Base-by-base conservation (phyloP, 495 filamentous ascomycete species). In the Thermothielavioides terrestris region DNA sequence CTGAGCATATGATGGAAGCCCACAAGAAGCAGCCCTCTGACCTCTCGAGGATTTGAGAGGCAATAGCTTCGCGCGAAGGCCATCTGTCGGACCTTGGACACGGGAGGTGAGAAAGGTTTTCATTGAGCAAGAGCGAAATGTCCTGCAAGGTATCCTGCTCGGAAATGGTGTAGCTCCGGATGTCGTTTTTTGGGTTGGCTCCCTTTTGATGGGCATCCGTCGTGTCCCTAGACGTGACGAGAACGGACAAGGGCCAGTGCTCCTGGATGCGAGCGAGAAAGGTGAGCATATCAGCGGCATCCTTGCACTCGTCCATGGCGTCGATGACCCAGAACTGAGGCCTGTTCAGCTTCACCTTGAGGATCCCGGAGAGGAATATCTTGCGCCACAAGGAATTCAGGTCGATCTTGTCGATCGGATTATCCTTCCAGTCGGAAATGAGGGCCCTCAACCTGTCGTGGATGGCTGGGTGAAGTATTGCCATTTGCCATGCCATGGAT, bases 401-500 rank as follows among this genome's bases (percentile, higher is more conserved):
- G 5, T 36, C 47, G n/a, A 35, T 11, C 14, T 27, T 43, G 21
- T 42, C 30, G 6, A 26, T 18, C 10, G 18, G 3, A 5, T 18
- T 23, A 21, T 50, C 47, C 11, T 36, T 35, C 27, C n/a, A 18
- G 1, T 50, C 38, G 4, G 38, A 22, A 12, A 26, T 17, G 30
- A 50, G 26, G 5, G 26, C 12, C 17, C 15, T 42, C 6, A 50
- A 10, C 21, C 14, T 42, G 20, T 35, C 28, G 3, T 3, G 37
- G 15, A 50, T 17, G 7, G 10, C 18, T 7, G 38, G 47, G 27
- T 50, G 47, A 2, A 36, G 12, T 32, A 23, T 37, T 17, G 42
- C 50, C 50, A 53, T 53, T 36, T 53, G 50, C 25, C 26, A 47
- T 3, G 50, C 50, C 50, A 53, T 17, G 14, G 50, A 46, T 17